Conservation (phyloP, 2,329 filamentous ascomycete species). For the Fusarium brevicatenulatum region DNA sequence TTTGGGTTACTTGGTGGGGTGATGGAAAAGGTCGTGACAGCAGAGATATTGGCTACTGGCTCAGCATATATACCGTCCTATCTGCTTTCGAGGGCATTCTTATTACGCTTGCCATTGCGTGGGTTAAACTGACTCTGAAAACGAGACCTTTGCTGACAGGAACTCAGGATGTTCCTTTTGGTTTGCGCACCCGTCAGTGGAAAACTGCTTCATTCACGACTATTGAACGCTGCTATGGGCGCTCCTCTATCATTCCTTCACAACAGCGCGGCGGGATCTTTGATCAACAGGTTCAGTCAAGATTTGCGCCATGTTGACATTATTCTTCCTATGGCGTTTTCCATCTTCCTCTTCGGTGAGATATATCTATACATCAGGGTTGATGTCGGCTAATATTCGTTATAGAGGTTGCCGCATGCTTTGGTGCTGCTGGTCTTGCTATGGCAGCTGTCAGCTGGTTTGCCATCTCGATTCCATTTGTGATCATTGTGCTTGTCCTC, state of each 20-base stretch:
- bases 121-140: background rate
- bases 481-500: conserved; percentile 53
- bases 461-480: conserved; percentile 57
- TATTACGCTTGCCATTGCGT: conserved; percentile 45
- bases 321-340: conserved; percentile 47
- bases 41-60: conserved; percentile 45
- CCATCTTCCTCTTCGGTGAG: conserved; percentile 44
- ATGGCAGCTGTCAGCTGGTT: conserved; percentile 57
- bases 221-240: conserved; percentile 42
- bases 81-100: conserved; percentile 40
- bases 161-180: conserved; percentile 38
- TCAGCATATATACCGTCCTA: conserved; percentile 43
- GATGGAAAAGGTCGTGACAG: conserved; percentile 42
- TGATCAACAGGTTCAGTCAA: conserved; percentile 53
- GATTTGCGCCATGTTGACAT: conserved; percentile 55
- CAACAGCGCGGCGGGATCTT: conserved; percentile 43
- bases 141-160: conserved; percentile 4
- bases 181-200: conserved; percentile 43
- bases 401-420: conserved; percentile 47
- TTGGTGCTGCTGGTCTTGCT: conserved; percentile 57
- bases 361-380: background rate
- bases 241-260: conserved; percentile 45
- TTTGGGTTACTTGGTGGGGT: conserved; percentile 49
- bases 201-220: conserved; percentile 38
- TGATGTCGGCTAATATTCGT: background rate